These are phyloP conservation scores for Debaryomyces castellii DNA, from an alignment of 805 yeast genomes.

Conservation along the genomic window DNA sequence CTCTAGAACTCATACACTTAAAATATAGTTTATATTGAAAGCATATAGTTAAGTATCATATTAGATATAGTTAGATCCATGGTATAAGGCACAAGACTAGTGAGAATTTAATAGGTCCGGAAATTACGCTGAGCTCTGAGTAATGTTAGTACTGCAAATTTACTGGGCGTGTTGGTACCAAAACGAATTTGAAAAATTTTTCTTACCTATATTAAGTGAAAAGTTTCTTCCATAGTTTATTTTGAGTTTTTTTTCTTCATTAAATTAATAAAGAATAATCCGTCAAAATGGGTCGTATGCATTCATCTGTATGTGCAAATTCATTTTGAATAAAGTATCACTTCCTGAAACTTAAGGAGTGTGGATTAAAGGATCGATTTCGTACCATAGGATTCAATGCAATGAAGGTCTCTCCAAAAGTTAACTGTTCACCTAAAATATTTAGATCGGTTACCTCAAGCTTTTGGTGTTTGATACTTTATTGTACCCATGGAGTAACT, in stretches of 20 bases:
- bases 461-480: conserved; percentile 24
- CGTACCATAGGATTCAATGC: conserved; percentile 5
- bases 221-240: conserved; percentile 11
- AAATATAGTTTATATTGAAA: too few relatives aligned
- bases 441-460: conserved; percentile 12
- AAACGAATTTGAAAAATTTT: neutral
- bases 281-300: conserved; percentile 98
- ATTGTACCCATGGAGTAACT: conserved; percentile 26
- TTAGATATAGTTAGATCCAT: too few relatives aligned
- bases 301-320: conserved; percentile 84
- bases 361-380: conserved; percentile 9
- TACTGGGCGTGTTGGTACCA: neutral
- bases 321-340: neutral
- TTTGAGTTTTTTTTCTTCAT: conserved; percentile 4
- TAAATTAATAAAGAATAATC: conserved; percentile 31
- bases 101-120: neutral
- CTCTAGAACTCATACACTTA: too few relatives aligned
- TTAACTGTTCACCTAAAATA: conserved; percentile 10
- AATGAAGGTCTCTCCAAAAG: conserved; percentile 29
- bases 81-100: too few relatives aligned
- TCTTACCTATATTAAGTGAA: neutral
- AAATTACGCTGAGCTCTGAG: neutral
- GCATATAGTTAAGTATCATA: too few relatives aligned
- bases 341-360: conserved; percentile 15
- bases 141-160: conserved; percentile 11